These are phyloP conservation scores for Paramyrothecium sp. DNA, from an alignment of 2,329 filamentous ascomycete species.

Conservation along the genomic window DNA sequence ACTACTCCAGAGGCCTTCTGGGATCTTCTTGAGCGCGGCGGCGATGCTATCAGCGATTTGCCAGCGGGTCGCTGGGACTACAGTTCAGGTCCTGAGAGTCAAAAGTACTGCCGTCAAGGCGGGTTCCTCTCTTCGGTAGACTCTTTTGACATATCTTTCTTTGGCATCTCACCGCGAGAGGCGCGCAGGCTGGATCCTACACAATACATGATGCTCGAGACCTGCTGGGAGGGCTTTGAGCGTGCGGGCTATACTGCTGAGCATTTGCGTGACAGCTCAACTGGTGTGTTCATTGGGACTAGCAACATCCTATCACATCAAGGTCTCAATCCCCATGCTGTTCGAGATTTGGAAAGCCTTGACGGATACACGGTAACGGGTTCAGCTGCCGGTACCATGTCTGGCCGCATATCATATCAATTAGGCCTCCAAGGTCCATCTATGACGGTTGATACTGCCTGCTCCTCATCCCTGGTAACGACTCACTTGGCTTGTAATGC, in stretches of 20 bases:
- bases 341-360: constrained; percentile 1
- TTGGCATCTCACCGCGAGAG: constrained; percentile 44
- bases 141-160: constrained; percentile 44
- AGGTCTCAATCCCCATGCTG: neutral
- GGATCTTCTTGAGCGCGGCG: constrained; percentile 31
- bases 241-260: constrained; percentile 45
- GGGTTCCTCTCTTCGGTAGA: constrained; percentile 12
- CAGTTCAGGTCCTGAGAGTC: constrained; percentile 26
- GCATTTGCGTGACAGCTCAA: constrained; percentile 38
- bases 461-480: constrained; percentile 46
- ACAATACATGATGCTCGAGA: constrained; percentile 45
- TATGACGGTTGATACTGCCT: constrained; percentile 49
- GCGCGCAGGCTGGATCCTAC: constrained; percentile 46
- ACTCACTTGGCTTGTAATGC: constrained; percentile 47
- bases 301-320: constrained; percentile 19
- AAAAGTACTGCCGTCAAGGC: constrained; percentile 10
- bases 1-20: constrained; percentile 36
- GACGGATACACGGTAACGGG: constrained; percentile 12
- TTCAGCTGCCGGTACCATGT: constrained; percentile 8
- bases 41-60: constrained; percentile 32
- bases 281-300: constrained; percentile 44
- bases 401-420: constrained; percentile 12
- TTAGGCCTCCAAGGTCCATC: constrained; percentile 49
- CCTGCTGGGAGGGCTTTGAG: constrained; percentile 48
- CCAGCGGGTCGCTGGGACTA: constrained; percentile 43